Base-by-base conservation (phyloP, 352 stramenopile genomes). In the Plasmopara viticola region DNA sequence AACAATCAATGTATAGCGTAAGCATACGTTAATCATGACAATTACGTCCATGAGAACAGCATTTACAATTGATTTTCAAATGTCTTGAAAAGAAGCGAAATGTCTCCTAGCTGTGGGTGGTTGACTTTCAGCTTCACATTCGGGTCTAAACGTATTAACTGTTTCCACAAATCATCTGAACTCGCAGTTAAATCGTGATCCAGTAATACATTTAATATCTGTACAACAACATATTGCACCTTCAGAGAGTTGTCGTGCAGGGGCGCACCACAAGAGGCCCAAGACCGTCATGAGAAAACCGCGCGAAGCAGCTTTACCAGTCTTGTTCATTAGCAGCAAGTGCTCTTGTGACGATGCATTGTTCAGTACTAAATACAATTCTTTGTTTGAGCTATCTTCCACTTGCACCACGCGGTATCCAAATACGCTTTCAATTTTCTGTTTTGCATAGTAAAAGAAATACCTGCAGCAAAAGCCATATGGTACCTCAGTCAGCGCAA, bases 261-360 rank as follows among this genome's bases (percentile, higher is more conserved):
- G 71, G 2, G 83, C 78, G 40, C 83, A 93, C 80, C 83, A 93
- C 28, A 93, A 66, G n/a, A 93, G 61, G 8, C 78, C 83, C 9
- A 93, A 54, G 10, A 90, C 57, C 68, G 90, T 84, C 79, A 93
- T 93, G 48, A 93, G 63, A 13, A 93, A 72, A 0, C 80, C 83
- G 8, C 79, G 78, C 12, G 66, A 70, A 12, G 68, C 53, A 50
- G 69, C 73, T 18, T 80, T 83, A 53, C 74, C 64, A 28, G 67
- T 90, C 49, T 90, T 90, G 66, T 93, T 90, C 41, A 90, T 67
- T 5, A 74, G 67, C 35, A 74, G 62, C 53, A 88, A 63, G 56
- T 93, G 83, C 41, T 87, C 74, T 45, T 93, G 83, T 12, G 78
- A 87, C 38, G 61, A 70, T 6, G 69, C 62, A 15, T 68, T 76